A percentile compares a stretch with the other conserved stretches of the same genome.
These are phyloP conservation scores for Solanum chmielewskii DNA, from an alignment of 257 asterid species.

Conservation along the genomic window DNA sequence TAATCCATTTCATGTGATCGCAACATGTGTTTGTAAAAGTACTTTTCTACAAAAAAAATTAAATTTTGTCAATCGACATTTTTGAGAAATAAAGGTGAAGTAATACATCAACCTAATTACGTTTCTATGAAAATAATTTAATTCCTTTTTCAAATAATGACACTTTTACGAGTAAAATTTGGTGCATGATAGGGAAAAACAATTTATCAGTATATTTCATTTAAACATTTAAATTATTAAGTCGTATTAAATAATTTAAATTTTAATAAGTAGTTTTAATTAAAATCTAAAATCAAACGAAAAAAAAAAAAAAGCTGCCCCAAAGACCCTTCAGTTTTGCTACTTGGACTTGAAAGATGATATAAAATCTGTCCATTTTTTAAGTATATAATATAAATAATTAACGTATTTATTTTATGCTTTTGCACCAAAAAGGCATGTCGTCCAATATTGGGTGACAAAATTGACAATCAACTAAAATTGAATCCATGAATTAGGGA, in stretches of 20 bases:
- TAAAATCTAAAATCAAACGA: neutral
- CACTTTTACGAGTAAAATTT: neutral
- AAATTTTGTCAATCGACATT: neutral
- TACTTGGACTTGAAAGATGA: neutral
- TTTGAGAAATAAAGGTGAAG: neutral
- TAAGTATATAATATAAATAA: neutral
- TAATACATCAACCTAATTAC: neutral
- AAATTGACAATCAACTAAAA: neutral
- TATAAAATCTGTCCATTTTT: neutral
- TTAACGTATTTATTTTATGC: neutral
- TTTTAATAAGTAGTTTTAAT: neutral
- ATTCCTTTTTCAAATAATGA: neutral
- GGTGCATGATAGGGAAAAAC: neutral
- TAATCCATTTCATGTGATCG: neutral
- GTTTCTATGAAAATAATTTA: neutral
- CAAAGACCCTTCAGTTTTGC: neutral
- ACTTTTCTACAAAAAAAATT: neutral
- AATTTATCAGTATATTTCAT: neutral
- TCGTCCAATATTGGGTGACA: neutral
- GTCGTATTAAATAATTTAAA: neutral
- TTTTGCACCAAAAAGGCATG: too few species aligned
- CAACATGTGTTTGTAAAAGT: neutral
- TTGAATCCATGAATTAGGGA: neutral
- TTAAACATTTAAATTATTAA: neutral
- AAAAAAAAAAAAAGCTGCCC: neutral